Evolutionary conservation across 495 filamentous ascomycete genomes (phyloP).

Genomic region (Jackrogersella minutella): DNA sequence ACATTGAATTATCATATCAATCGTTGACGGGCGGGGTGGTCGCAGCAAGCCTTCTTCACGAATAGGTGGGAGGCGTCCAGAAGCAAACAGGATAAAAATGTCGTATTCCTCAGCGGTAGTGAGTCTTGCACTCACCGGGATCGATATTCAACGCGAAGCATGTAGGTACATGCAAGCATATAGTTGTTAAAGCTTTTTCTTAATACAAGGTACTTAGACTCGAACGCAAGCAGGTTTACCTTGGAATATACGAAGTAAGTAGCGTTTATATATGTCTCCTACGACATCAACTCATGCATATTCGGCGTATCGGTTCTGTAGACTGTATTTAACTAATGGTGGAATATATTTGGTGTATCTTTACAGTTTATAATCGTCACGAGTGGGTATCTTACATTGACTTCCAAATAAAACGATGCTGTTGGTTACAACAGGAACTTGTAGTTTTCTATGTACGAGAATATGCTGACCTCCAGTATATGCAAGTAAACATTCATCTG

Average conservation of each 20-base stretch:
- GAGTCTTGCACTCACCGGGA: neutral
- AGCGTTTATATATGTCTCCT: neutral
- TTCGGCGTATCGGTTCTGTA: neutral
- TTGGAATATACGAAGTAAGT: neutral
- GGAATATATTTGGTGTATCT: neutral
- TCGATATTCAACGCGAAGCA: neutral
- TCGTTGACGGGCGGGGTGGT: slow-evolving; percentile 11
- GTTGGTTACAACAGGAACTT: neutral
- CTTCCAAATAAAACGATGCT: neutral
- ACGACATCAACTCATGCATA: neutral
- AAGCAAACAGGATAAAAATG: slow-evolving; percentile 3
- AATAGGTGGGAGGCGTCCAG: neutral
- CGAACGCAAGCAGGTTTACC: neutral
- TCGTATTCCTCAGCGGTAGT: slow-evolving; percentile 13
- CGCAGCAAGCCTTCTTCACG: slow-evolving; percentile 24
- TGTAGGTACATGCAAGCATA: neutral
- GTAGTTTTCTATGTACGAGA: too few species aligned
- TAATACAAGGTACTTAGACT: neutral
- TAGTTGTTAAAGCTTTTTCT: neutral
- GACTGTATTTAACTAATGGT: neutral
- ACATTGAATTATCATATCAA: slow-evolving; percentile 10
- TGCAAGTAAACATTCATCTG: too few species aligned
- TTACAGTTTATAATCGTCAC: neutral
- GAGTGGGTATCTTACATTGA: neutral
- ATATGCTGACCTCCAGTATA: too few species aligned